Evolutionary conservation across 106 monocot species (phyloP).

Genomic region (Dendrobium catenatum): DNA sequence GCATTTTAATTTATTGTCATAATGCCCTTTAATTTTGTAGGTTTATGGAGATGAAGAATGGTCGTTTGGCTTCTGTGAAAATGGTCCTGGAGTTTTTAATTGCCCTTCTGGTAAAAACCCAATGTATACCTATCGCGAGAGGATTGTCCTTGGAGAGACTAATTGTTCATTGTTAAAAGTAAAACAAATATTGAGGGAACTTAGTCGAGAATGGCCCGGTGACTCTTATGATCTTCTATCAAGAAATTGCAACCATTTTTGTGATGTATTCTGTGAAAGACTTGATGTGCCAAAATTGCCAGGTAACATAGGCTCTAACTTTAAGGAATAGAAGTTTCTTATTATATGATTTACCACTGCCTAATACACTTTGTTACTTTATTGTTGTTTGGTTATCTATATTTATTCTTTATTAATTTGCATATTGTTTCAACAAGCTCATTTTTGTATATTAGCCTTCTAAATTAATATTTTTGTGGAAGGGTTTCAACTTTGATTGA

Average conservation of each 20-base stretch:
- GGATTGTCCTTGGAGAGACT: slow-evolving; percentile 77
- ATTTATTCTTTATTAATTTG: not conserved
- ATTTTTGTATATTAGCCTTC: not conserved
- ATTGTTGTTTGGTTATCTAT: not conserved
- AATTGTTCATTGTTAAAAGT: slow-evolving; percentile 44
- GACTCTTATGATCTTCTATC: slow-evolving; percentile 81
- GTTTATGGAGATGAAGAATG: slow-evolving; percentile 94
- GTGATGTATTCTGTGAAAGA: slow-evolving; percentile 73
- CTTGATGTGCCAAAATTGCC: slow-evolving; percentile 77
- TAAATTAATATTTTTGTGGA: not conserved
- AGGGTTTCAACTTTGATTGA: not conserved
- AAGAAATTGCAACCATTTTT: slow-evolving; percentile 95
- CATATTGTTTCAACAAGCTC: not conserved
- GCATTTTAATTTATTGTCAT: not conserved
- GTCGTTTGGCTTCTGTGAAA: slow-evolving; percentile 95
- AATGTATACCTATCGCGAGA: slow-evolving; percentile 89
- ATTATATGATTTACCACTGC: not conserved
- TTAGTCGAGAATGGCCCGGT: slow-evolving; percentile 84
- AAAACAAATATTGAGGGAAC: slow-evolving; percentile 76
- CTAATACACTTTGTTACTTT: not conserved
- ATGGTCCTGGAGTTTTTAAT: slow-evolving; percentile 81
- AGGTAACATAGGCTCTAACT: slow-evolving; percentile 35
- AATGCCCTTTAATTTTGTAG: slow-evolving; percentile 20
- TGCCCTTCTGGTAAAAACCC: slow-evolving; percentile 84
- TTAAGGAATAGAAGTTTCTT: not conserved